Percentiles rank a stretch among this genome's conserved stretches.
phyloP scores from a whole-genome alignment of 352 stramenopile species.

The Chrysophaeum taylorii region DNA sequence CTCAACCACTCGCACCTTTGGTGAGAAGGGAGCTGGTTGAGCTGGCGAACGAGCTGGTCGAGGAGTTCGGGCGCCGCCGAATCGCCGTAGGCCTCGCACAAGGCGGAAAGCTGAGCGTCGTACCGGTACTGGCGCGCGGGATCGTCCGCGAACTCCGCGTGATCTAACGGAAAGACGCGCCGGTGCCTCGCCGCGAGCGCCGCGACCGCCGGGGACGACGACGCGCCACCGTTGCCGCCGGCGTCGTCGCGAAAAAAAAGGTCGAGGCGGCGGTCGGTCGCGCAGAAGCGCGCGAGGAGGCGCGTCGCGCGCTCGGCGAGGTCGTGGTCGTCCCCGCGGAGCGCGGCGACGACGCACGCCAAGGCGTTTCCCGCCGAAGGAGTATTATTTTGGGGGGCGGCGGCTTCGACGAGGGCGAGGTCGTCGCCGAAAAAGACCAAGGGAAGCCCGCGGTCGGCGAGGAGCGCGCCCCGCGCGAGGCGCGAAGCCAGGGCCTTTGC shows the following conservation, averaged over 20 bases:
- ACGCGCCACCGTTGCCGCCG: background rate
- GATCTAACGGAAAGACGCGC: background rate
- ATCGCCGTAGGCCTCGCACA: background rate
- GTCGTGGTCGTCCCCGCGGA: background rate
- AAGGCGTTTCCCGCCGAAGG: background rate
- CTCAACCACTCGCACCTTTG: too few relatives aligned
- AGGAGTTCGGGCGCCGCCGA: background rate
- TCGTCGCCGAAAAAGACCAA: background rate
- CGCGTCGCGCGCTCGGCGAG: background rate
- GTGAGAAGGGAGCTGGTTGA: constrained; percentile 4
- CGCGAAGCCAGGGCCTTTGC: too few relatives aligned
- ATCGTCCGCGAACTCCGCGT: background rate
- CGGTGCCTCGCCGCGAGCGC: background rate
- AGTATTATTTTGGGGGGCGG: background rate
- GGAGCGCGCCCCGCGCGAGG: too few relatives aligned
- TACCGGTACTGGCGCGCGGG: background rate
- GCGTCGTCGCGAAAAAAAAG: background rate
- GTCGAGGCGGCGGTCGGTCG: too few relatives aligned
- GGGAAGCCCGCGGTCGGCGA: background rate
- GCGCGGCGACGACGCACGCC: background rate
- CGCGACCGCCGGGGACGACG: background rate
- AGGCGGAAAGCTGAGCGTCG: background rate
- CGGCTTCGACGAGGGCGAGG: background rate
- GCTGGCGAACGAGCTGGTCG: background rate
- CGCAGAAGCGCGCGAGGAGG: background rate